Evolutionary conservation across 2,329 filamentous ascomycete genomes (phyloP), one percentile per base, ranked within the genome.

Genomic region (Colletotrichum karsti): DNA sequence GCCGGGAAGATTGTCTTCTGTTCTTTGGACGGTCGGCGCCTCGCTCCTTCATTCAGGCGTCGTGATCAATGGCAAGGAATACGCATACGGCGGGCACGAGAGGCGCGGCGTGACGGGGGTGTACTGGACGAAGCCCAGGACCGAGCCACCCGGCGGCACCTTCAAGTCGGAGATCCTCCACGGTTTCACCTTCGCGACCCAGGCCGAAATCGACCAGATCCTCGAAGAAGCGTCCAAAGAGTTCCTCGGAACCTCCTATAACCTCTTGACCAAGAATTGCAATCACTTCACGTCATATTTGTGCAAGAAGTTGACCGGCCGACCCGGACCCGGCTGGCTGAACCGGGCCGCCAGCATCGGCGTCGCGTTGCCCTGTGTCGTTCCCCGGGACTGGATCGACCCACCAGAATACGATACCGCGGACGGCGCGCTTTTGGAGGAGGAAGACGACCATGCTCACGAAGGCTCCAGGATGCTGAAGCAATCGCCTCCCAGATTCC

Each of bases 321-420:
- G 88, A 50, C 82, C 89, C 1, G 92, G 92, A 0, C 93, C 93
- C 0, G 80, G 79, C 18, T 97, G 93, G 92, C 82, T 97, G 60
- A 97, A 97, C 75, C 88, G 93, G 62, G 93, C 93, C 1, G 93
- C 93, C n/a, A 91, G 88, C 72, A 93, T 97, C 70, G 93, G 93
- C 41, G 87, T 95, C 57, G 92, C 92, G 12, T 79, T 97, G 37
- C 93, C 93, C 13, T 97, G 93, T 77, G 87, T 97, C 20, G 93
- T 97, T 51, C 93, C 93, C 12, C 86, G 87, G 69, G 93, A 95
- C 75, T 96, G 93, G 93, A 89, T 96, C 70, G 88, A 91, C 50
- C 91, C 93, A 55, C 93, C 93, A 2, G 93, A 94, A 73, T 91
- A 89, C 74, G 91, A 93, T 67, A 90, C 87, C 15, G 90, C 88